A percentile compares a stretch with the other conserved stretches of the same genome.
Conservation (phyloP, 1,284 basidiomycete genomes). For the Ganoderma leucocontextum region DNA sequence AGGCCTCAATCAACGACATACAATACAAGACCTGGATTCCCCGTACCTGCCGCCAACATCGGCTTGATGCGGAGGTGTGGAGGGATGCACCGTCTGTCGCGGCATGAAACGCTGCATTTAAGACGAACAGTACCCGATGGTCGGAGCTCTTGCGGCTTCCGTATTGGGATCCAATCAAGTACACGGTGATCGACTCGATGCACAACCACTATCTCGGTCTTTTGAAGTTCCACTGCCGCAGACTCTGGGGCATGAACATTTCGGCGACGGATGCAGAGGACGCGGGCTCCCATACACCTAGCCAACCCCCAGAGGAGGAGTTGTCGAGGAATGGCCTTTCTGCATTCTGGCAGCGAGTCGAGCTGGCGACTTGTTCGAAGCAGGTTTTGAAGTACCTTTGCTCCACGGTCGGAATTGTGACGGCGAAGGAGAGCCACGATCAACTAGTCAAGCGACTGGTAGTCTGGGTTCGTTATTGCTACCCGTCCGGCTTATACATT, state of each 20-base stretch:
- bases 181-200: constrained; percentile 46
- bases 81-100: background rate
- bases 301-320: too few species aligned
- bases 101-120: background rate
- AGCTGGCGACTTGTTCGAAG: too few species aligned
- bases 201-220: constrained; percentile 44
- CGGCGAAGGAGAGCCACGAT: too few species aligned
- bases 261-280: too few species aligned
- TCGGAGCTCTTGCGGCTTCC: constrained; percentile 38
- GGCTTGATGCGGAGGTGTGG: constrained; percentile 34
- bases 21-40: constrained; percentile 35
- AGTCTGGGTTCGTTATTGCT: too few species aligned
- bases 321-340: too few species aligned
- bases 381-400: too few species aligned
- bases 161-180: constrained; percentile 47
- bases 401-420: too few species aligned
- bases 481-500: too few species aligned
- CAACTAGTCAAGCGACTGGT: too few species aligned
- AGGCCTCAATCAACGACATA: constrained; percentile 41
- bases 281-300: too few species aligned
- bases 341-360: too few species aligned
- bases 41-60: constrained; percentile 29
- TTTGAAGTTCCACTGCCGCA: constrained; percentile 35
- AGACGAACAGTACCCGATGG: constrained; percentile 34
- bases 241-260: constrained; percentile 42